Base-by-base conservation (phyloP, 2,329 filamentous ascomycete species). In the Chalara sp. region DNA sequence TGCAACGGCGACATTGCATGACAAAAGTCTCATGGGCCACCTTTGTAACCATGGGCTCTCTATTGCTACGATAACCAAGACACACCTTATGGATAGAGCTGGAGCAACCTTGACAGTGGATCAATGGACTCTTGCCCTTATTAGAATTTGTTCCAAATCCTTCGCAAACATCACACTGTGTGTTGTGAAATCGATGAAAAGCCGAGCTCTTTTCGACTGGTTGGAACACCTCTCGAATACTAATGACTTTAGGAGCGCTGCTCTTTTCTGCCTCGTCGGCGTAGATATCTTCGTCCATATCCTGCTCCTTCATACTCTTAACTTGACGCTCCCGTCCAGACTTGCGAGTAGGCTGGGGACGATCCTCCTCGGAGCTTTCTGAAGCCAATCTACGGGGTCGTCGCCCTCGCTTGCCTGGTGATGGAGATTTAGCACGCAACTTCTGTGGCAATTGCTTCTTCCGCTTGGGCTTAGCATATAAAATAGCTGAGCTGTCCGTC, bases 1-100 rank as follows among this genome's bases (percentile, higher is more conserved):
- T 78, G 65, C 93, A 99, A 51, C 84, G 86, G 57, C 83, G 85
- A 70, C 93, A 99, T 65, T 99, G 93, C 39, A 99, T 72, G 12
- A 99, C 84, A 60, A 95, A 97, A 37, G 85, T 70, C 2, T 85
- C 81, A 1, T 85, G 74, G 2, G 75, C 83, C 48, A 96, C 69
- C 66, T 97, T 99, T 29, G 90, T 97, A 7, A 89, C 89, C 35
- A 93, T 72, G 65, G 97, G 93, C n/a, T 96, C 89, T 53, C 93
- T 79, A 10, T 67, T 73, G 47, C 78, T 79, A 46, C 93, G 81
- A 46, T 76, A 74, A 1, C 92, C 90, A 31, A 99, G 75, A 63
- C 93, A 99, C 40, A 71, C 71, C 66, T 87, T 89, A 68, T 99
- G 93, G 59, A 89, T 96, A 0, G 87, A 78, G 45, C 84, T 74